Evolutionary conservation across 352 stramenopile genomes (phyloP), one percentile per base, ranked within the genome.

Genomic region (Phytophthora sp.): DNA sequence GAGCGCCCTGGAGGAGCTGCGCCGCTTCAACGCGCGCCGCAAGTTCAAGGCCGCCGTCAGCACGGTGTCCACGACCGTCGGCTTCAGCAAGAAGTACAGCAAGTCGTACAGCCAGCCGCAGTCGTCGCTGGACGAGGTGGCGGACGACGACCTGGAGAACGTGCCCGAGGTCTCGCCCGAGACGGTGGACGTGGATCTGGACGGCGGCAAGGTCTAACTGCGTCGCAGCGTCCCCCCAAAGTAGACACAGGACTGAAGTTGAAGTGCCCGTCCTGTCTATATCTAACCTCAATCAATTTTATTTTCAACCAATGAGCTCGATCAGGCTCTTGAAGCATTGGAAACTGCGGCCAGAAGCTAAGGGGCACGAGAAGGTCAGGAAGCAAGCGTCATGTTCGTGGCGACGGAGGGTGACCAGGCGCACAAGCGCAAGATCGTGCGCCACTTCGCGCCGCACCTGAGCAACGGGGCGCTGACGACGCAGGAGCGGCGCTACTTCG

Each of bases 41-140:
- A 98, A 98, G 67, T 97, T 98, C 76, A 97, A 97, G 76, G 91
- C 87, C 20, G 93, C 92, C 4, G 91, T 98, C 41, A 91, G 90
- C 59, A 95, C 89, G 3, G 92, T 96, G 24, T 77, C 87, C 39
- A 78, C 85, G 41, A 87, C 83, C 18, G 86, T 89, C 34, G 66
- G 76, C 15, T 78, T 94, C 46, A 84, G 85, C 63, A 93, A 93
- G 69, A 79, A 81, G 52, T 88, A 81, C 72, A 90, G 83, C 74
- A 87, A 87, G 57, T 72, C 54, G 18, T 62, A 73, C 53, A 82
- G 66, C 59, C 74, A 77, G 53, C 72, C 66, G 32, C 58, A 75
- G 46, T 78, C 69, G 45, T 50, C 55, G 18, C 51, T 59, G 21
- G 58, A 66, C 31, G 54, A 74, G 23, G 24, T 45, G n/a, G 46